Base-by-base conservation (phyloP, 2,329 filamentous ascomycete genomes). In the Microcyclospora pomicola region DNA sequence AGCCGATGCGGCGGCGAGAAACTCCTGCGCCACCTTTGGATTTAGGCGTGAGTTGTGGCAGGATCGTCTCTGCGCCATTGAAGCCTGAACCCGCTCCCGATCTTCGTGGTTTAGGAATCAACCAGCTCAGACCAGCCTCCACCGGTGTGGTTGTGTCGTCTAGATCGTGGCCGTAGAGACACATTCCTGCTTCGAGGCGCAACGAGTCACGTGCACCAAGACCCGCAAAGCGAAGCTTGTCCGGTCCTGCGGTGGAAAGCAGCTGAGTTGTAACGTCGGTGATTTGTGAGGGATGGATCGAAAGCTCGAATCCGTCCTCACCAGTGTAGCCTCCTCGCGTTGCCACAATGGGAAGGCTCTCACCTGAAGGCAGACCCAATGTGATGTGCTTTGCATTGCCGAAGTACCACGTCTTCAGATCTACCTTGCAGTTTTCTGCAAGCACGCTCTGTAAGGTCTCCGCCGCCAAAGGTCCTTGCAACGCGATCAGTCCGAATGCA, bases 121-220 rank as follows among this genome's bases (percentile, higher is more conserved):
- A 74, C 88, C 91, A 98, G 42, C 68, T 68, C 0, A 84, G 63
- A 2, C 67, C 69, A 2, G 72, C 79, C 55, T 77, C 73, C 4
- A 80, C 75, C 1, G 80, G 79, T 1, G 80, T 82, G 9, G 73
- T 80, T 0, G 66, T 67, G 41, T 94, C 88, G 58, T 92, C 78
- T 29, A 98, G 73, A 60, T 98, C 91, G 64, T 96, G 85, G n/a
- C 91, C 91, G 64, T 98, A 98, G n/a, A 98, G 72, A 62, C 91
- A 98, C 88, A 98, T 93, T 43, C 91, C 91, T 0, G 91, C 91
- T 66, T 98, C 91, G 24, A 98, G 76, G 34, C 91, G 79, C 42
- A 98, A 75, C 44, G 82, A 92, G 61, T 98, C 91, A 46, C 91
- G 76, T 2, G 91, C 85, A 9, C 87, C 91, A 0, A 98, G 73